Percentiles rank a stretch among this genome's conserved stretches.
phyloP scores from a whole-genome alignment of 1,284 basidiomycete genomes.

The Trichosporon asahii region DNA sequence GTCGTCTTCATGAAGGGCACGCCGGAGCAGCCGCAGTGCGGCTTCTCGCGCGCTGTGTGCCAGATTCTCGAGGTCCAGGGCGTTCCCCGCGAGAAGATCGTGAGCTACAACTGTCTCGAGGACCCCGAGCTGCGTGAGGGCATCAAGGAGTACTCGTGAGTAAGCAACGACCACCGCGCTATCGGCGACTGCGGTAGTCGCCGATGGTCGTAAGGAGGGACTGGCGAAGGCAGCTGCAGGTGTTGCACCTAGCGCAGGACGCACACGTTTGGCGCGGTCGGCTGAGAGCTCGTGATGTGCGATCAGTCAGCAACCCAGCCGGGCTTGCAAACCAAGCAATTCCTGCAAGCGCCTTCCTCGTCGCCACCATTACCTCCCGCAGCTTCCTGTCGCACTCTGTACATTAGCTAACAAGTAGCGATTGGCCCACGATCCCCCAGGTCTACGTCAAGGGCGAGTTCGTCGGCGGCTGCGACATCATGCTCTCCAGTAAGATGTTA shows the following conservation, averaged over 20 bases:
- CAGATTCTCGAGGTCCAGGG: constrained; percentile 88
- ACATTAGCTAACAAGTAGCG: constrained; percentile 58
- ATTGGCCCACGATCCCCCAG: constrained; percentile 98
- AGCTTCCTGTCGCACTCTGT: too few species aligned
- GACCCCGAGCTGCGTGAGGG: constrained; percentile 67
- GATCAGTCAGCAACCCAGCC: too few species aligned
- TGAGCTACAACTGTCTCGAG: constrained; percentile 85
- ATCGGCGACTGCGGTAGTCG: neutral
- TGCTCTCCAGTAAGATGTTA: constrained; percentile 77
- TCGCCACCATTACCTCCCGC: too few species aligned
- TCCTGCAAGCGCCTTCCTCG: too few species aligned
- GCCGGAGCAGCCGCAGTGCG: constrained; percentile 67
- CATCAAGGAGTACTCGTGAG: constrained; percentile 95
- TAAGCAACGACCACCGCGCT: constrained; percentile 24
- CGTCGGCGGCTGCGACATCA: constrained; percentile 92
- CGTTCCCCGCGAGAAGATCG: constrained; percentile 72
- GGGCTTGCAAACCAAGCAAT: too few species aligned
- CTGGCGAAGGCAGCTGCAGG: too few species aligned
- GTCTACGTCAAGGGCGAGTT: constrained; percentile 93
- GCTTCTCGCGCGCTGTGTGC: constrained; percentile 89
- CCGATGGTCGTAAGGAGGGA: too few species aligned
- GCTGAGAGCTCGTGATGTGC: too few species aligned
- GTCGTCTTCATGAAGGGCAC: constrained; percentile 94
- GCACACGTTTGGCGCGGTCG: too few species aligned
- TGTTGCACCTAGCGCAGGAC: too few species aligned